A percentile compares a stretch with the other conserved stretches of the same genome.
These are phyloP conservation scores for Glomus cerebriforme DNA, from an alignment of 192 early-diverging fungal genomes.

Conservation along the genomic window DNA sequence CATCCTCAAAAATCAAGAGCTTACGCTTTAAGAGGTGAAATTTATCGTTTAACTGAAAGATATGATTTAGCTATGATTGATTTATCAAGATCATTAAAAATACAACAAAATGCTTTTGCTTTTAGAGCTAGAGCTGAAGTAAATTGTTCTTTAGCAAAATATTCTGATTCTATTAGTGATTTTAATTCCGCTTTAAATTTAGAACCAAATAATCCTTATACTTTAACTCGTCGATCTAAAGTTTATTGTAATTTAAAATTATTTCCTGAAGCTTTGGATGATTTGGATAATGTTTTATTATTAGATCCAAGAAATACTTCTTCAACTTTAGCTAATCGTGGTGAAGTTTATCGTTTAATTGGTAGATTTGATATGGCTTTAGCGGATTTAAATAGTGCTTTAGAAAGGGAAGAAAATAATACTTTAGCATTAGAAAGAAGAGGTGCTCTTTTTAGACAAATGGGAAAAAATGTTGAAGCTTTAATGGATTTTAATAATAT, in stretches of 20 bases:
- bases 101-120: background rate
- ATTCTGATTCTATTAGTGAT: background rate
- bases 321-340: constrained; percentile 13
- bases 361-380: background rate
- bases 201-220: background rate
- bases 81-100: background rate
- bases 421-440: constrained; percentile 1
- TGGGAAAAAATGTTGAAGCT: background rate
- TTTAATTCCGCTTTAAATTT: constrained; percentile 13
- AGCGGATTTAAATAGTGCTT: constrained; percentile 1
- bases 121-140: constrained; percentile 5
- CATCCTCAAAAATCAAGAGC: constrained; percentile 14
- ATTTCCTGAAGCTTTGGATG: constrained; percentile 3
- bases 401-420: constrained; percentile 1
- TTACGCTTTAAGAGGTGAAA: background rate
- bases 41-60: background rate
- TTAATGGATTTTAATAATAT: constrained; percentile 1
- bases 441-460: background rate
- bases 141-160: background rate
- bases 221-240: constrained; percentile 9
- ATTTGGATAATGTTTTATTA: background rate
- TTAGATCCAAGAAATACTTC: background rate
- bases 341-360: constrained; percentile 21
- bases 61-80: constrained; percentile 1
- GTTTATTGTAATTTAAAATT: background rate